These are phyloP conservation scores for Solanum phureja DNA, from an alignment of 257 asterid species.

Conservation along the genomic window DNA sequence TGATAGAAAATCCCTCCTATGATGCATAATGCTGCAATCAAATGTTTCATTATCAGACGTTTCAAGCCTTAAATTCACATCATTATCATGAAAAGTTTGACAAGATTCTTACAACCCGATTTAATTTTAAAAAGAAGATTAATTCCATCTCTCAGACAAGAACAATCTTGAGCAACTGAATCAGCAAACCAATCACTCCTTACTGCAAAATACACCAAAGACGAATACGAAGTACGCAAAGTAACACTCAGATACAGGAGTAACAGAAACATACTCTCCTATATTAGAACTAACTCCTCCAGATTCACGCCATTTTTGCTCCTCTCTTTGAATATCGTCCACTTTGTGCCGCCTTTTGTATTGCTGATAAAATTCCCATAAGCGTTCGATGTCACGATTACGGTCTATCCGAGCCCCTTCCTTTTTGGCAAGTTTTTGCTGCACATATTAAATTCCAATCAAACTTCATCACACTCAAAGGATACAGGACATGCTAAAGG, in stretches of 20 bases:
- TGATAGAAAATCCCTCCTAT: background rate
- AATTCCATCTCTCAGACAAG: background rate
- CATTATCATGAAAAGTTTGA: background rate
- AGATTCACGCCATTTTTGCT: constrained; percentile 82
- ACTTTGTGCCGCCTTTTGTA: constrained; percentile 77
- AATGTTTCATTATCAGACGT: background rate
- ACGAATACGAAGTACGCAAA: background rate
- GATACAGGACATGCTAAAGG: background rate
- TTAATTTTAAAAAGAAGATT: background rate
- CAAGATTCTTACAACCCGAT: background rate
- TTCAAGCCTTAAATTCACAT: background rate
- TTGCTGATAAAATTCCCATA: constrained; percentile 87
- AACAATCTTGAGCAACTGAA: background rate
- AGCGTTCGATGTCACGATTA: constrained; percentile 64
- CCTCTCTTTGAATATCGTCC: constrained; percentile 85
- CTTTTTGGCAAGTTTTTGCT: constrained; percentile 93
- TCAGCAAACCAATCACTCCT: background rate
- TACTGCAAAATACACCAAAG: background rate
- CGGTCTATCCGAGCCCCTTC: constrained; percentile 85
- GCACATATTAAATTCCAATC: constrained; percentile 14
- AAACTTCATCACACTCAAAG: background rate
- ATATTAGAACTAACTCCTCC: constrained; percentile 59
- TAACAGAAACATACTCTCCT: constrained; percentile 54
- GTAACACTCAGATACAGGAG: background rate
- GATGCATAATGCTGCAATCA: background rate